Evolutionary conservation across 192 early-diverging fungal species (phyloP).

Genomic region (Umbelopsis sp.): DNA sequence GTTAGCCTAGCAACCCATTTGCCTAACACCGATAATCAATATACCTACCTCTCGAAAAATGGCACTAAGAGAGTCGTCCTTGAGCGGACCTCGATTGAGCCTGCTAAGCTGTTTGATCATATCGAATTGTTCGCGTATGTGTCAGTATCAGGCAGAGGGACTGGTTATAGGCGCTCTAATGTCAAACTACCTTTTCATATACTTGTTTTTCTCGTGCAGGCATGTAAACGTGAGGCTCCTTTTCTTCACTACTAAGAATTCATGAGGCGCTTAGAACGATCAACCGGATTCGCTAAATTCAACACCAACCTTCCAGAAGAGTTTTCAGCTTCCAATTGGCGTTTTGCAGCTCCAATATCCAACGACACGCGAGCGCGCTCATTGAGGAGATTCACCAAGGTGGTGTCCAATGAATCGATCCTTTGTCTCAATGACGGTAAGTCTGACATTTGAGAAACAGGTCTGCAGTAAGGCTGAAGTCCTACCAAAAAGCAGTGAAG

Average conservation of each 20-base stretch:
- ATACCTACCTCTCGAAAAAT: slow-evolving; percentile 50
- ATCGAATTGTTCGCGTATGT: not conserved
- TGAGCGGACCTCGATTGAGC: slow-evolving; percentile 80
- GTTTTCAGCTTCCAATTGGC: slow-evolving; percentile 28
- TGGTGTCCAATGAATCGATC: slow-evolving; percentile 76
- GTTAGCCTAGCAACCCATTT: slow-evolving; percentile 16
- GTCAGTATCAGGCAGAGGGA: no score
- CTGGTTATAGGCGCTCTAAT: no score
- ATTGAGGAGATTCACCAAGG: slow-evolving; percentile 77
- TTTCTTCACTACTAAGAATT: slow-evolving; percentile 6
- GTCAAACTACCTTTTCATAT: slow-evolving; percentile 60
- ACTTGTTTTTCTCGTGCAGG: slow-evolving; percentile 78
- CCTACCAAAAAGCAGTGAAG: not conserved
- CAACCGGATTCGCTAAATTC: not conserved
- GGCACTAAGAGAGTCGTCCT: slow-evolving; percentile 63
- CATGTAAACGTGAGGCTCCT: slow-evolving; percentile 63
- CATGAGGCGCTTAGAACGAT: not conserved
- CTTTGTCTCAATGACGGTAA: slow-evolving; percentile 60
- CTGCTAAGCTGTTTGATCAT: slow-evolving; percentile 46
- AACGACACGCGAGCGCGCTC: slow-evolving; percentile 80
- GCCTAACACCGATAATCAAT: not conserved
- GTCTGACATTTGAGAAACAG: slow-evolving; percentile 38
- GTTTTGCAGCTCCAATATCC: slow-evolving; percentile 77
- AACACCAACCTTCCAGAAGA: not conserved
- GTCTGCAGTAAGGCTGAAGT: no score